phyloP scores from a whole-genome alignment of 1,139 yeast species.

The Taphrina wiesneri region DNA sequence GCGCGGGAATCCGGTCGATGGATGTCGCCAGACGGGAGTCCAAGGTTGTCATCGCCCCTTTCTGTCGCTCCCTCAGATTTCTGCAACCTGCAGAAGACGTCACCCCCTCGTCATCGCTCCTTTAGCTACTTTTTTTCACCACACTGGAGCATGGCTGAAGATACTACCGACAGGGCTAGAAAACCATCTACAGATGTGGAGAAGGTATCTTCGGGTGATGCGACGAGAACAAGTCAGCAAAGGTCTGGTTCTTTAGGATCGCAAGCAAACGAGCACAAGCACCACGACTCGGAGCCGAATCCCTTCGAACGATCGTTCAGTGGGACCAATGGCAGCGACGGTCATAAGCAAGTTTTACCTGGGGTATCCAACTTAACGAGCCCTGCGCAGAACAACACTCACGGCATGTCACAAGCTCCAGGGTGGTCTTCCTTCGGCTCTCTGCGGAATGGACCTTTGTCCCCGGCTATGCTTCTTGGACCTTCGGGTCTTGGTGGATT shows the following conservation, averaged over 20 bases:
- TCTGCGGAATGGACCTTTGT: constrained; percentile 39
- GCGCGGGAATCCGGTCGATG: too few relatives aligned
- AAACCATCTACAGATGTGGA: constrained; percentile 6
- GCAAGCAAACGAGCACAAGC: constrained; percentile 13
- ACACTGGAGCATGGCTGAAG: not conserved
- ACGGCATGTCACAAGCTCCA: constrained; percentile 36
- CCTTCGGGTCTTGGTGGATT: constrained; percentile 37
- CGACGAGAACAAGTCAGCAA: not conserved
- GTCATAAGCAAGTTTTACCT: constrained; percentile 38
- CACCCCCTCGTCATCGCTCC: constrained; percentile 22
- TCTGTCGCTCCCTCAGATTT: not conserved
- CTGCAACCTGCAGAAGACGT: constrained; percentile 15
- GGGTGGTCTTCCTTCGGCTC: constrained; percentile 30
- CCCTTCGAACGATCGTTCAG: constrained; percentile 97
- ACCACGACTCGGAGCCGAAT: constrained; percentile 63
- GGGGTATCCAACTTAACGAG: constrained; percentile 41
- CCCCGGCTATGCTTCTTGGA: constrained; percentile 40
- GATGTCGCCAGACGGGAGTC: too few relatives aligned
- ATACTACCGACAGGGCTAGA: constrained; percentile 1
- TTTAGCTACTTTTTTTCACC: not conserved
- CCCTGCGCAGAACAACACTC: constrained; percentile 36
- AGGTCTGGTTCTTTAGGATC: constrained; percentile 9
- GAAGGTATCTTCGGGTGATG: constrained; percentile 1
- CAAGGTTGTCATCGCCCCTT: constrained; percentile 10
- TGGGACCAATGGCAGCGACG: constrained; percentile 47